A percentile compares a stretch with the other conserved stretches of the same genome.
Evolutionary conservation across 768 basidiomycete species (phyloP).

Genomic region (Tulasnella sp.): DNA sequence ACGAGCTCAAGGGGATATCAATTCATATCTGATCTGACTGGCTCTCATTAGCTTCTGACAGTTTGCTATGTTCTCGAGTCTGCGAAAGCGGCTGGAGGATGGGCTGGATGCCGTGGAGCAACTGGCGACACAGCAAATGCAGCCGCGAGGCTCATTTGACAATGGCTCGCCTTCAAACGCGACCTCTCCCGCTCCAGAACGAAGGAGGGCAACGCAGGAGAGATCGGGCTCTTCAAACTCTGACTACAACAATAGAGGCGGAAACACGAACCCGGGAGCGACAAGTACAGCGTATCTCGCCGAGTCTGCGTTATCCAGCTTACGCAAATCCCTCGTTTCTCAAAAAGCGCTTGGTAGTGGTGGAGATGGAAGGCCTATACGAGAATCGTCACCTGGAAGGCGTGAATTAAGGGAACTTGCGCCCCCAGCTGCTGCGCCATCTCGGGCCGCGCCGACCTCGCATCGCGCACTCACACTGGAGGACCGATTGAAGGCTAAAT

Average conservation of each 20-base stretch:
- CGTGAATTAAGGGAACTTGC: background rate
- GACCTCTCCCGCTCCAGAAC: slow-evolving; percentile 26
- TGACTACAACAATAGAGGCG: slow-evolving; percentile 16
- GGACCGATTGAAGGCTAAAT: slow-evolving; percentile 62
- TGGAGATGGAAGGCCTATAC: background rate
- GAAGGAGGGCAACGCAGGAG: slow-evolving; percentile 20
- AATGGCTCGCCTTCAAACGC: slow-evolving; percentile 29
- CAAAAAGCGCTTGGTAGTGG: slow-evolving; percentile 34
- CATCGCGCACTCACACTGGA: slow-evolving; percentile 42
- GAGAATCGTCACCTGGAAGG: background rate
- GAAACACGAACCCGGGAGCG: slow-evolving; percentile 23
- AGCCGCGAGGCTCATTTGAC: slow-evolving; percentile 26
- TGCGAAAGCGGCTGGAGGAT: slow-evolving; percentile 26
- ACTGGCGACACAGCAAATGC: slow-evolving; percentile 39
- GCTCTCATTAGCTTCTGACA: slow-evolving; percentile 5
- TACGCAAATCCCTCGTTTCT: slow-evolving; percentile 51
- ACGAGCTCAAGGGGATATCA: no score
- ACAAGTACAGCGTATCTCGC: slow-evolving; percentile 46
- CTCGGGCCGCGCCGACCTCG: no score
- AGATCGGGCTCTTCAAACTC: background rate
- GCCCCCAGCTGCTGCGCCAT: background rate
- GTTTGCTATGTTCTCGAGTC: slow-evolving; percentile 56
- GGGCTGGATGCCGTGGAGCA: slow-evolving; percentile 50
- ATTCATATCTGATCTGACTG: no score
- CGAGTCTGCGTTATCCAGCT: slow-evolving; percentile 47